Conservation (phyloP, 306 rosid genomes). For the Gastrolobium bilobum region DNA sequence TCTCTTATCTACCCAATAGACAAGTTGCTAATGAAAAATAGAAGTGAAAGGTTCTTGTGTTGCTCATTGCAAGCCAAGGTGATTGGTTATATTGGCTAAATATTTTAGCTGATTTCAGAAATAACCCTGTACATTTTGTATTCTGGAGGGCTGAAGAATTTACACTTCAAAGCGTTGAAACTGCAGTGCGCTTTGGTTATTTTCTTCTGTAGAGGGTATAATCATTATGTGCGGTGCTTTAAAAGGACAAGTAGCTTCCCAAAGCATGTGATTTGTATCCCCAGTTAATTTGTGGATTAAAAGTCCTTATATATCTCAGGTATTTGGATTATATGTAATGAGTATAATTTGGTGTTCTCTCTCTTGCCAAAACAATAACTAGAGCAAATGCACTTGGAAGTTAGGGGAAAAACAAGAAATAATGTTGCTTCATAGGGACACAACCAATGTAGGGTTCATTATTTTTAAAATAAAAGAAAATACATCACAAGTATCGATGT, state of each 20-base stretch:
- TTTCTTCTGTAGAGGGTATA: constrained; percentile 27
- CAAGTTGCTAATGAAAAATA: constrained; percentile 2
- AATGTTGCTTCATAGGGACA: no score
- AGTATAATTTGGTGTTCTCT: constrained; percentile 28
- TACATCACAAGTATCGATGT: no score
- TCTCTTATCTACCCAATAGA: constrained; percentile 5
- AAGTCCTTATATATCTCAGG: background rate
- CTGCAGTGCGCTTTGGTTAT: constrained; percentile 4
- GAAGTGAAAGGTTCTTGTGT: background rate
- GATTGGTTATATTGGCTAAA: constrained; percentile 19
- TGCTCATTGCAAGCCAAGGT: constrained; percentile 21
- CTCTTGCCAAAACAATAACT: constrained; percentile 19
- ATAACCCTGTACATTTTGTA: constrained; percentile 17
- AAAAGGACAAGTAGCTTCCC: constrained; percentile 13
- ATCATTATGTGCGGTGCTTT: background rate
- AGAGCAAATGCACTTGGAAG: constrained; percentile 10
- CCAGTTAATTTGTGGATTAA: constrained; percentile 8
- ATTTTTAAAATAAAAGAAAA: no score
- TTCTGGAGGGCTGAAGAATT: background rate
- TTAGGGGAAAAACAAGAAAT: no score
- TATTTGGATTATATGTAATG: constrained; percentile 7
- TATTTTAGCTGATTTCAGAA: constrained; percentile 33
- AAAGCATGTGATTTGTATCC: constrained; percentile 3
- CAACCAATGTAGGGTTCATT: no score
- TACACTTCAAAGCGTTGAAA: constrained; percentile 6